These are phyloP conservation scores for Bromus sterilis DNA, from an alignment of 176 grass and related monocot species.

Conservation along the genomic window DNA sequence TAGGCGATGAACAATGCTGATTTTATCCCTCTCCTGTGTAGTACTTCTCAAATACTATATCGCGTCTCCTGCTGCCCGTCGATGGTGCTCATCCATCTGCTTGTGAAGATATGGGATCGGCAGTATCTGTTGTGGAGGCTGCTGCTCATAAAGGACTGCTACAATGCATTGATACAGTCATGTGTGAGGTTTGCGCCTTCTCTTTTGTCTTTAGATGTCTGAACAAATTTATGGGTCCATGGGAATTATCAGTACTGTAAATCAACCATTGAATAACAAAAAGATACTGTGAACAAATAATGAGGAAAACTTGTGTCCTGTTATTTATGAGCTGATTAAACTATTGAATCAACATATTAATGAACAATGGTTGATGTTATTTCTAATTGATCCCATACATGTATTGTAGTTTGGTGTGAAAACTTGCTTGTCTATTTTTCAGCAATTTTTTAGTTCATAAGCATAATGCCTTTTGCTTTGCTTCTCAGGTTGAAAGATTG, in stretches of 20 bases:
- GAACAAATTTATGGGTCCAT: background rate
- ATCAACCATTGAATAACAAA: background rate
- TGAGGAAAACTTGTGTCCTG: background rate
- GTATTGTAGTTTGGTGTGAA: background rate
- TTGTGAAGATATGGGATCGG: constrained; percentile 94
- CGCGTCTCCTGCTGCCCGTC: constrained; percentile 77
- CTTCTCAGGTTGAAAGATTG: constrained; percentile 82
- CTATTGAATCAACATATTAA: background rate
- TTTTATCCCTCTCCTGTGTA: constrained; percentile 18
- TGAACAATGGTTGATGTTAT: background rate
- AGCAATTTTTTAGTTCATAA: constrained; percentile 16
- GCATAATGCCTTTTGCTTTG: background rate
- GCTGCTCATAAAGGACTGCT: constrained; percentile 91
- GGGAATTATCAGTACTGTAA: background rate
- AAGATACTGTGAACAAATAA: background rate
- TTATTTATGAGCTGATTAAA: constrained; percentile 1
- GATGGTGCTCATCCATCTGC: constrained; percentile 81
- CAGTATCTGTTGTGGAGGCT: constrained; percentile 90
- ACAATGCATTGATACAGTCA: constrained; percentile 96
- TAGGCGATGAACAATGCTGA: constrained; percentile 15
- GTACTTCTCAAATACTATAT: constrained; percentile 98
- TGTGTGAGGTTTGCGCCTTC: constrained; percentile 70
- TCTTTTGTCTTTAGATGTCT: background rate
- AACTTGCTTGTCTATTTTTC: background rate
- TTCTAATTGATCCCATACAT: background rate